Conservation (phyloP, 306 rosid species). For the Castanea crenata region DNA sequence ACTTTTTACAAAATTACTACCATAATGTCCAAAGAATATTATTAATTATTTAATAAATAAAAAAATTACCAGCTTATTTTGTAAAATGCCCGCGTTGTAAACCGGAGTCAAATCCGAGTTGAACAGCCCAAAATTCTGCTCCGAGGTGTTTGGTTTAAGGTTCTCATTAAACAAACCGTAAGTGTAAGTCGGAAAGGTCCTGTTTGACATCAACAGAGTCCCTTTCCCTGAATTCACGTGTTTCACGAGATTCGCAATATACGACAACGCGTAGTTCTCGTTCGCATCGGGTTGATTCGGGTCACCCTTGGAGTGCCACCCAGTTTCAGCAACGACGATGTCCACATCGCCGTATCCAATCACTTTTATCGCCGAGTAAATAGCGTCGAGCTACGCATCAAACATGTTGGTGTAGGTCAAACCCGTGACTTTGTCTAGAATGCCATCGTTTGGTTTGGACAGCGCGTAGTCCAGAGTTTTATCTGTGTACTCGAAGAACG, state of each 20-base stretch:
- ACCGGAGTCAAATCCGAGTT: conserved; percentile 61
- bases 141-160: conserved; percentile 56
- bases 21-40: too few relatives aligned
- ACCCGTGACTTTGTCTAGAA: conserved; percentile 53
- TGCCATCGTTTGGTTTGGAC: conserved; percentile 62
- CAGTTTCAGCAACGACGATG: conserved; percentile 66
- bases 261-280: conserved; percentile 59
- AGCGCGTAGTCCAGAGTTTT: conserved; percentile 48
- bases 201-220: conserved; percentile 76
- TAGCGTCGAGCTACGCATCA: conserved; percentile 82
- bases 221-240: conserved; percentile 73
- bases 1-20: too few relatives aligned
- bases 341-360: conserved; percentile 74
- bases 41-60: not conserved
- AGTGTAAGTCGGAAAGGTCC: conserved; percentile 60
- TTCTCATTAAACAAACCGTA: conserved; percentile 76
- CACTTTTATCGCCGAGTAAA: conserved; percentile 74
- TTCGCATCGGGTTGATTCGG: conserved; percentile 57
- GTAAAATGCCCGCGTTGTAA: conserved; percentile 60
- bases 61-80: conserved; percentile 35
- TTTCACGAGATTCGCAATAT: conserved; percentile 59
- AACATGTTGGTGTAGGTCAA: conserved; percentile 79
- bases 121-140: conserved; percentile 75
- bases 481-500: conserved; percentile 54
- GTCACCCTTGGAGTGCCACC: conserved; percentile 82